phyloP scores from a whole-genome alignment of 202 grass and related monocot species.

The Dendrocalamus latiflorus region DNA sequence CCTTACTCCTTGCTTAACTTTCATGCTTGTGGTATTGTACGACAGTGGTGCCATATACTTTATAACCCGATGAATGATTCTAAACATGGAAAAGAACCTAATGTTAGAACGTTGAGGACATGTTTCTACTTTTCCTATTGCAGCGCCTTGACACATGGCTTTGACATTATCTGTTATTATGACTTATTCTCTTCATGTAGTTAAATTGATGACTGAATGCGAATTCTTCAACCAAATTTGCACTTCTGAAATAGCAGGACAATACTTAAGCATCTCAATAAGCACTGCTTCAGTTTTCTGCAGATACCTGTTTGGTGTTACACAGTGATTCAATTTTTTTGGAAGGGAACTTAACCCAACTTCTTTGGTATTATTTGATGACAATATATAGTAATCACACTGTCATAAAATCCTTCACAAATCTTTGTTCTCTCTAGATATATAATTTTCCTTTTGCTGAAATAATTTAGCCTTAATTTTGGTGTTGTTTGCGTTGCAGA shows the following conservation, averaged over 20 bases:
- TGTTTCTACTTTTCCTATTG: background rate
- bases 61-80: background rate
- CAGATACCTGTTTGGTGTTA: background rate
- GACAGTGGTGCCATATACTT: background rate
- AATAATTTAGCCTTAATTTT: slow-evolving; percentile 16
- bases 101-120: background rate
- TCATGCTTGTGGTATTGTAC: background rate
- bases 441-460: slow-evolving; percentile 1
- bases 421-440: background rate
- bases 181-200: background rate
- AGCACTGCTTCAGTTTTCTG: background rate
- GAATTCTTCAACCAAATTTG: slow-evolving; percentile 4
- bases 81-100: background rate
- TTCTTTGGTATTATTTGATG: background rate
- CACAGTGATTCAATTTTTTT: background rate
- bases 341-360: background rate
- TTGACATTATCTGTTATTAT: background rate
- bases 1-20: background rate
- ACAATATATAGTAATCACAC: background rate
- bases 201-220: background rate
- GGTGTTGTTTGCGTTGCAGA: slow-evolving; percentile 37
- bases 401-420: background rate
- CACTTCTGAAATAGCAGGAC: background rate
- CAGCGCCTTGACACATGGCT: background rate
- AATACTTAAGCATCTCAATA: background rate